Percentiles rank a stretch among this genome's conserved stretches.
These are phyloP conservation scores for Boletus rex-veris DNA, from an alignment of 768 basidiomycete genomes.

Conservation along the genomic window DNA sequence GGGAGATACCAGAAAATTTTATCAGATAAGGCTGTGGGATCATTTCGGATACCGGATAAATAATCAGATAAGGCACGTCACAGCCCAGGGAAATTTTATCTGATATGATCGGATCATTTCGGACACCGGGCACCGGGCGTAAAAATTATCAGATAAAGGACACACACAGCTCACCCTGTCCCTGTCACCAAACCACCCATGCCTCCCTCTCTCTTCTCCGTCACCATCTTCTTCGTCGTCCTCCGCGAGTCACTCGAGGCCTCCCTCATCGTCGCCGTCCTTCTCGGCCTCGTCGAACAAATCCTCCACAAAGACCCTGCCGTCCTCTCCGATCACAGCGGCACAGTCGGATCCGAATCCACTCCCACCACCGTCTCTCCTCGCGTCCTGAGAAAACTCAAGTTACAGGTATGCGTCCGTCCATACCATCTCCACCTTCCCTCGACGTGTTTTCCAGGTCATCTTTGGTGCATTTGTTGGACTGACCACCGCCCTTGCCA, in stretches of 20 bases:
- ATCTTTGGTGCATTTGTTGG: constrained; percentile 70
- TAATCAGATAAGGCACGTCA: too few species aligned
- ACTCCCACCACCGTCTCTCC: constrained; percentile 30
- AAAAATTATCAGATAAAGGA: neutral
- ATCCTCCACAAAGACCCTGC: constrained; percentile 44
- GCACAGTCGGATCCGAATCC: constrained; percentile 8
- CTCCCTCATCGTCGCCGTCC: constrained; percentile 86
- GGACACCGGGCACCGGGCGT: neutral
- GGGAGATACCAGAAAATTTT: neutral
- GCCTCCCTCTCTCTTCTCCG: constrained; percentile 56
- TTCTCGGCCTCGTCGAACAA: constrained; percentile 87
- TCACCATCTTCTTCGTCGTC: constrained; percentile 95
- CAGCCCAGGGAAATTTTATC: too few species aligned
- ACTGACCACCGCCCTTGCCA: constrained; percentile 69
- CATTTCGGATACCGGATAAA: too few species aligned
- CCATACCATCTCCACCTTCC: neutral
- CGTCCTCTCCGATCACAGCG: neutral
- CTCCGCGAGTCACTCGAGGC: constrained; percentile 94
- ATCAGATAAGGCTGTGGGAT: neutral
- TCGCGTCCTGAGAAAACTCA: constrained; percentile 62
- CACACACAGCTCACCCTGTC: neutral
- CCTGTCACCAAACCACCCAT: neutral
- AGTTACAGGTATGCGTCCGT: constrained; percentile 50
- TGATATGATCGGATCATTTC: too few species aligned
- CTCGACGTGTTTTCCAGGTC: constrained; percentile 44